Base-by-base conservation (phyloP, 2,329 filamentous ascomycete species). In the Arthrinium phaeospermum region DNA sequence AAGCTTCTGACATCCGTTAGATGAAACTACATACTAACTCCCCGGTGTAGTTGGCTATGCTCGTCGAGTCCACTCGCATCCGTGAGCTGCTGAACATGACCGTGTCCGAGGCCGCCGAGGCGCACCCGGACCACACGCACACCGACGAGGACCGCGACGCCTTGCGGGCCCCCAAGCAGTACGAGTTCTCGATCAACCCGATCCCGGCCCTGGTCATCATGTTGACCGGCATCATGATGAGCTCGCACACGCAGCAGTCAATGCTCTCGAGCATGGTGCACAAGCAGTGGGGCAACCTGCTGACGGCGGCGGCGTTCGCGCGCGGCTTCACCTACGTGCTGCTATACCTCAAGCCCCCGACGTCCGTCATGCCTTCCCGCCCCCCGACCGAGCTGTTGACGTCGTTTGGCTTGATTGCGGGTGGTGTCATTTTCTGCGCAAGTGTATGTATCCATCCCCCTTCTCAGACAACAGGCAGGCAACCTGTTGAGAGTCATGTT, bases 261-360 rank as follows among this genome's bases (percentile, higher is more conserved):
- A 94, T 94, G 92, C 88, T 95, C 67, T 96, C 94, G 13, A 94
- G 91, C 76, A 98, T 96, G 94, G 89, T 98, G 68, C 96, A 98
- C 84, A 92, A 92, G 79, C 95, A 98, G 82, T 98, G 96, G 96
- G 96, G 96, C 37, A 91, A 91, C 78, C 88, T 98, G 76, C 88
- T 98, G 70, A 88, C 94, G 67, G 94, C 92, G 37, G 95, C 94
- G 71, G 92, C 95, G 0, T 87, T 97, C 72, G 91, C 94, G 34
- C 91, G 96, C 67, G 91, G 87, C 1, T 84, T 94, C 71, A 97
- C 95, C 8, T 98, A 98, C 80, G 82, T 96, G 6, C 83, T 95
- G 53, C 83, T 94, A 72, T 98, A 93, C 81, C 84, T 98, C 70
- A 91, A 91, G 76, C 95, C 95, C 22, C 95, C 95, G 1, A 92